Base-by-base conservation (phyloP, 2,329 filamentous ascomycete species). In the Colletotrichum falcatum region DNA sequence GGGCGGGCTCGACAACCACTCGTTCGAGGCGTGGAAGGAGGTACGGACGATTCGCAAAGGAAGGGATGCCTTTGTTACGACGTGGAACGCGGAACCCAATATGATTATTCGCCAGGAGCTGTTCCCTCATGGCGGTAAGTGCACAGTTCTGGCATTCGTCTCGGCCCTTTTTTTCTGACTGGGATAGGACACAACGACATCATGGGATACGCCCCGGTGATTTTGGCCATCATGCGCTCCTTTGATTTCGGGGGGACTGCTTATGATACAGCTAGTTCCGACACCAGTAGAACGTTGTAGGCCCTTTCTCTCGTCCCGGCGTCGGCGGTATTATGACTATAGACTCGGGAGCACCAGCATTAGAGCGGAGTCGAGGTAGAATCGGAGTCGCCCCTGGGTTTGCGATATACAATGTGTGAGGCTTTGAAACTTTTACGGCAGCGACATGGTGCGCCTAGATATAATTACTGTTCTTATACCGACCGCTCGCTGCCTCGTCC, bases 101-200 rank as follows among this genome's bases (percentile, higher is more conserved):
- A 83, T 86, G 12, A 74, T 85, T 9, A 83, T 90, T 39, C 82
- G 85, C 48, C 85, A 89, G 74, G 87, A 90, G 72, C 75, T 88
- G 37, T 83, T 87, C 37, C 83, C 85, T 12, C 83, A 86, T 56
- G 88, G 88, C 73, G 87, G 88, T 89, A 74, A 79, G 86, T 79
- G 18, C 18, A 1, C 16, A 3, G 9, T 4, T 44, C n/a, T 35
- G 5, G 14, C 18, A 33, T 14, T 9, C n/a, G 7, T 5, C 20
- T 6, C 1, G 8, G 3, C 8, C 65, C 51, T 39, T 4, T 42
- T 69, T 78, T 4, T 42, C 70, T 78, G 51, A 77, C 68, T 30
- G 5, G 44, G 42, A 1, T 65, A 92, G 91, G 89, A 7, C 92
- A 95, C 77, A 94, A 94, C 76, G 83, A 87, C 61, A 85, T 94